A percentile compares a stretch with the other conserved stretches of the same genome.
These are phyloP conservation scores for Salix brachista DNA, from an alignment of 345 rosid species.

Conservation along the genomic window DNA sequence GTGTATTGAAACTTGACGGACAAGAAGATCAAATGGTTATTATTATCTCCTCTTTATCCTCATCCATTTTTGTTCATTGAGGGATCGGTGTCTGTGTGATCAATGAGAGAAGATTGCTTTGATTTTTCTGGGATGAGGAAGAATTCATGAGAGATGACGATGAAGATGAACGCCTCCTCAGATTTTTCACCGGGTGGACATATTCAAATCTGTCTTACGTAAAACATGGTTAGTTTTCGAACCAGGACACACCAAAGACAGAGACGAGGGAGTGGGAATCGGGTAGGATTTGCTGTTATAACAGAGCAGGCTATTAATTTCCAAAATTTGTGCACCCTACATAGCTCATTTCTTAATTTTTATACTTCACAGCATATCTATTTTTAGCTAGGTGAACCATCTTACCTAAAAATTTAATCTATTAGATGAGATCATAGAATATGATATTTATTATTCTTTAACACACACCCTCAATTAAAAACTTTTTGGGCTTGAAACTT, in stretches of 20 bases:
- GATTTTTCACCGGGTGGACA: constrained; percentile 22
- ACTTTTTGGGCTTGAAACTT: no score
- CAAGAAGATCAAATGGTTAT: background rate
- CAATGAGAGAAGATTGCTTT: background rate
- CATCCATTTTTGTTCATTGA: constrained; percentile 14
- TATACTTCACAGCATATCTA: background rate
- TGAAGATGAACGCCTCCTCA: background rate
- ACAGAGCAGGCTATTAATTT: background rate
- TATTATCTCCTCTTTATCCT: constrained; percentile 10
- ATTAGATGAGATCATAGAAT: fast-evolving
- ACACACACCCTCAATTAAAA: fast-evolving
- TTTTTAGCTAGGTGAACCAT: background rate
- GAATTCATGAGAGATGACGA: constrained; percentile 11
- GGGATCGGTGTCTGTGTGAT: background rate
- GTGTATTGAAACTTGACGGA: background rate
- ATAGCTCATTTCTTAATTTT: background rate
- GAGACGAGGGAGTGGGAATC: background rate
- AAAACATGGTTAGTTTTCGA: constrained; percentile 25
- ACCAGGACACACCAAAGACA: background rate
- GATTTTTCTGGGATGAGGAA: background rate
- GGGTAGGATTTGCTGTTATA: background rate
- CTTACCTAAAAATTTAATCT: no score
- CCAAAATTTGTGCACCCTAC: background rate
- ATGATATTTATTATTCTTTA: no score
- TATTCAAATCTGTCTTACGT: constrained; percentile 34